A percentile compares a stretch with the other conserved stretches of the same genome.
phyloP scores from a whole-genome alignment of 1,284 basidiomycete genomes.

The Xerocomus amazonicus region DNA sequence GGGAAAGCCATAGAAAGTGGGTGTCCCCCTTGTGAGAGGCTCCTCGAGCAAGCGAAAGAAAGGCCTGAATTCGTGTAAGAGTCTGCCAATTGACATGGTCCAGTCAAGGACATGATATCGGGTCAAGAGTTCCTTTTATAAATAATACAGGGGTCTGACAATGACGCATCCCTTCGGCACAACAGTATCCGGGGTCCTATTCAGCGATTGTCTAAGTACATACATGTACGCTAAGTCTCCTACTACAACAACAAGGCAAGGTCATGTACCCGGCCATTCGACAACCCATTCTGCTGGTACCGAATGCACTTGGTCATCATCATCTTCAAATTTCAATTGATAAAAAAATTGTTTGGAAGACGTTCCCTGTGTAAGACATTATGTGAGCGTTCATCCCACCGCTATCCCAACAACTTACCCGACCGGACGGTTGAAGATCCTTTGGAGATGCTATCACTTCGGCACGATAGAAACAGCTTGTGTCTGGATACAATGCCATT shows the following conservation, averaged over 20 bases:
- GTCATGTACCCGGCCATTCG: conserved; percentile 56
- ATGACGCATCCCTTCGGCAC: conserved; percentile 24
- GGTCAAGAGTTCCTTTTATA: background rate
- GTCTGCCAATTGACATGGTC: conserved; percentile 61
- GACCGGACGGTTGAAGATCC: conserved; percentile 46
- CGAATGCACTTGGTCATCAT: conserved; percentile 72
- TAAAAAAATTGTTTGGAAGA: conserved; percentile 51
- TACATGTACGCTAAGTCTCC: background rate
- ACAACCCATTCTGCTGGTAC: conserved; percentile 73
- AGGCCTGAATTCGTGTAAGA: conserved; percentile 70
- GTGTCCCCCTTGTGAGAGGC: conserved; percentile 45
- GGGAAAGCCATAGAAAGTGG: conserved; percentile 33
- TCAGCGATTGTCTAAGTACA: background rate
- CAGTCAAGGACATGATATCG: too few relatives aligned
- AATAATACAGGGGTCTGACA: conserved; percentile 17
- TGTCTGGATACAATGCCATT: conserved; percentile 80
- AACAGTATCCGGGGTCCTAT: conserved; percentile 18
- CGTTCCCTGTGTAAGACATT: conserved; percentile 23
- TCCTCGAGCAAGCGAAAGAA: conserved; percentile 71
- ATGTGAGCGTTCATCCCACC: conserved; percentile 1
- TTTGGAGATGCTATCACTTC: conserved; percentile 68
- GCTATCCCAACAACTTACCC: conserved; percentile 40
- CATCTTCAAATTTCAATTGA: conserved; percentile 78
- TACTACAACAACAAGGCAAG: background rate
- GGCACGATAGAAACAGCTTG: conserved; percentile 82